phyloP scores from a whole-genome alignment of 306 rosid genomes.

The Geum urbanum region DNA sequence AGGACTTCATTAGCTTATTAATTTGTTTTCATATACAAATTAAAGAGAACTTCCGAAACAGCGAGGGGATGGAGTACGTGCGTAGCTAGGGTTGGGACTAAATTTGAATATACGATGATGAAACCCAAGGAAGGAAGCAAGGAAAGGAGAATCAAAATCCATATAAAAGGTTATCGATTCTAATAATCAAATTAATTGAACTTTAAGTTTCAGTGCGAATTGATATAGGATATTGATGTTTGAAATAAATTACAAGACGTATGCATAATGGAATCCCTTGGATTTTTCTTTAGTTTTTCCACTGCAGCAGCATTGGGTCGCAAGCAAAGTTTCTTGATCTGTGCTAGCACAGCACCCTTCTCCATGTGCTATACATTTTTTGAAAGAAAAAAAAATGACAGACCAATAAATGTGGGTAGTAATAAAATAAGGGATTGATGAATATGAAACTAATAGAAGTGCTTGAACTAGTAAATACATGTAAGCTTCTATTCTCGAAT shows the following conservation, averaged over 20 bases:
- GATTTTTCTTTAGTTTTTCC: slow-evolving; percentile 1
- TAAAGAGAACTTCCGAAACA: too few relatives aligned
- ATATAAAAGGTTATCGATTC: too few relatives aligned
- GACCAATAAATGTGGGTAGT: slow-evolving; percentile 8
- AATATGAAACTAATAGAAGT: slow-evolving; percentile 11
- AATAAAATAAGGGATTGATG: background rate
- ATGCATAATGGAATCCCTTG: background rate
- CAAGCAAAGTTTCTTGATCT: slow-evolving; percentile 25
- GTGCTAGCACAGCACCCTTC: slow-evolving; percentile 29
- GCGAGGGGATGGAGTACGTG: background rate
- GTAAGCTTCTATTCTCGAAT: slow-evolving; percentile 52
- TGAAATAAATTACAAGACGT: slow-evolving; percentile 31
- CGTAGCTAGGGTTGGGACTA: background rate
- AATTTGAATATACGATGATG: background rate
- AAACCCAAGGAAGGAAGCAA: slow-evolving; percentile 15
- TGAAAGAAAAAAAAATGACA: background rate
- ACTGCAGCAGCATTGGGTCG: slow-evolving; percentile 11
- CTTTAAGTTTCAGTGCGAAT: too few relatives aligned
- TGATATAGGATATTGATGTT: too few relatives aligned
- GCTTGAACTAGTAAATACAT: slow-evolving; percentile 23
- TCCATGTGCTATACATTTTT: slow-evolving; percentile 33
- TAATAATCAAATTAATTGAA: too few relatives aligned
- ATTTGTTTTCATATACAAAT: too few relatives aligned
- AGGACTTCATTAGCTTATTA: background rate
- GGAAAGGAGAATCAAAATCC: too few relatives aligned